Conservation (phyloP, 2,329 filamentous ascomycete species). For the Davidsoniella eucalypti region DNA sequence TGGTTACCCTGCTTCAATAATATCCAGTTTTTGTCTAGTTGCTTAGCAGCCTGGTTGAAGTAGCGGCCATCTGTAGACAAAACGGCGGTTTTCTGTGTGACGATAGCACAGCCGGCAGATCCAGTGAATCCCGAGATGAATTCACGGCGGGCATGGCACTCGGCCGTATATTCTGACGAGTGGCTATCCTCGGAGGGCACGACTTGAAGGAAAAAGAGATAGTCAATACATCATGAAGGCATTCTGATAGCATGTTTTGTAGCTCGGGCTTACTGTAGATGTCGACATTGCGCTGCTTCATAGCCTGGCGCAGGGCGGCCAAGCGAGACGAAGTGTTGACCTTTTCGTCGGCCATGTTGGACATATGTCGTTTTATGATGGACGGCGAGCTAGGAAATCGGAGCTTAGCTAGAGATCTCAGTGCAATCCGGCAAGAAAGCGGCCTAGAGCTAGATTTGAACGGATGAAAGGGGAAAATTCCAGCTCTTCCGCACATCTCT, state of each 20-base stretch:
- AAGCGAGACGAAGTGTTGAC: conserved; percentile 53
- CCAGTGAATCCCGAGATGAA: conserved; percentile 91
- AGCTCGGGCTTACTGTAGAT: conserved; percentile 57
- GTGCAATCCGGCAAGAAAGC: no score
- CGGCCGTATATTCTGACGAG: conserved; percentile 93
- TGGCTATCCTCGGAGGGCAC: conserved; percentile 95
- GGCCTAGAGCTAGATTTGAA: no score
- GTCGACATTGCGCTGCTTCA: conserved; percentile 75
- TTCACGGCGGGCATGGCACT: conserved; percentile 80
- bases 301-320: conserved; percentile 60
- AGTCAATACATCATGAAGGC: conserved; percentile 9
- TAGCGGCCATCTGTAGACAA: conserved; percentile 92
- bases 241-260: no score
- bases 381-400: no score
- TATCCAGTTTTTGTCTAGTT: conserved; percentile 82
- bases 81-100: conserved; percentile 73
- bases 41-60: conserved; percentile 87
- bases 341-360: conserved; percentile 22
- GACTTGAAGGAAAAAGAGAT: conserved; percentile 41
- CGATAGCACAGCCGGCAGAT: conserved; percentile 81
- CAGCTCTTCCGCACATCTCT: no score
- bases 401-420: no score
- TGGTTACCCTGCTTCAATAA: conserved; percentile 85
- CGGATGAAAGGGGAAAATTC: no score
- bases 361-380: neutral